Evolutionary conservation across 2,329 filamentous ascomycete species (phyloP).

Genomic region (Diplodia mutila): DNA sequence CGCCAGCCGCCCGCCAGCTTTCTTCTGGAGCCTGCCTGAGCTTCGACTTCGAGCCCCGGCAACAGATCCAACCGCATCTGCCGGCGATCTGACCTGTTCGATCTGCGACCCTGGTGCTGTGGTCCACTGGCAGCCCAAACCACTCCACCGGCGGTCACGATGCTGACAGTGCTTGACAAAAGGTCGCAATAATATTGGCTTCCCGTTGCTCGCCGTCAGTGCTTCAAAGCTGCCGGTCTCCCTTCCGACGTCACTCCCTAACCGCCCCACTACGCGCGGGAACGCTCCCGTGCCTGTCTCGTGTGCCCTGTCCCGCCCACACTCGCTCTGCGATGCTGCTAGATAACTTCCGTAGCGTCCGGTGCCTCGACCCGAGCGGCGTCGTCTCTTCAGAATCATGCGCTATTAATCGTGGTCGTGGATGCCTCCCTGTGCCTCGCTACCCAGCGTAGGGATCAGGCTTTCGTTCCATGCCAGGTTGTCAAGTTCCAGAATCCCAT

Average conservation of each 20-base stretch:
- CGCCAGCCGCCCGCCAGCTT: not conserved
- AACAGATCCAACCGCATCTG: conserved; percentile 15
- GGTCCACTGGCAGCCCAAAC: not conserved
- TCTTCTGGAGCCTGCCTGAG: not conserved
- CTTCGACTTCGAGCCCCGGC: not conserved
- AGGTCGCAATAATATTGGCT: not conserved
- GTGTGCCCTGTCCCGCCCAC: not conserved
- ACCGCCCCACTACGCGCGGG: conserved; percentile 11
- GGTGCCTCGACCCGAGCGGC: not conserved
- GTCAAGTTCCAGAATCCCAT: not conserved
- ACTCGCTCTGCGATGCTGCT: not conserved
- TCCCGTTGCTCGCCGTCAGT: not conserved
- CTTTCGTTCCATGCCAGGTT: not conserved
- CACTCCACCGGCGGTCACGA: not conserved
- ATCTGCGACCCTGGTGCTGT: conserved; percentile 10
- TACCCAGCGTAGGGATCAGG: not conserved
- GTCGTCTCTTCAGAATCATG: not conserved
- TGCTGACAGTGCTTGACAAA: not conserved
- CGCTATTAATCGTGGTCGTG: too few species aligned
- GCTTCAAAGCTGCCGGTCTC: not conserved
- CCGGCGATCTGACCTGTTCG: conserved; percentile 3
- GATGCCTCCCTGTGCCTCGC: too few species aligned
- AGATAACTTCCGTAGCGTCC: not conserved
- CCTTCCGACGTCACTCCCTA: not conserved
- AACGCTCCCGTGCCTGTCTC: not conserved